These are phyloP conservation scores for Cucurbita argyrosperma DNA, from an alignment of 306 rosid species.

Conservation along the genomic window DNA sequence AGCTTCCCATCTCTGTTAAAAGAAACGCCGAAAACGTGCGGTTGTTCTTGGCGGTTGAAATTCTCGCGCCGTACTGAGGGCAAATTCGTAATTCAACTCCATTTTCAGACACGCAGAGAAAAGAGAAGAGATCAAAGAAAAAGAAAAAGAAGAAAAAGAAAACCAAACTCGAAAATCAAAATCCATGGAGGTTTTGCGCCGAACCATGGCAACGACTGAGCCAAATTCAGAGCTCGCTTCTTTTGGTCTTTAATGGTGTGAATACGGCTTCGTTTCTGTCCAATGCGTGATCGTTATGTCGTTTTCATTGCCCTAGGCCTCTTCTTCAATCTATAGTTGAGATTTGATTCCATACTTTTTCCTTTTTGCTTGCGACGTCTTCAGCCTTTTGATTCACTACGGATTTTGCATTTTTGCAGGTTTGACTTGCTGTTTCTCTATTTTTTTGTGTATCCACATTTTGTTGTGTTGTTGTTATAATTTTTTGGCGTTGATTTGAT, in stretches of 20 bases:
- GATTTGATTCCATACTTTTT: not conserved
- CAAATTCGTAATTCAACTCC: not conserved
- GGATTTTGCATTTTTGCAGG: slow-evolving; percentile 9
- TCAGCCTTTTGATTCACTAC: not conserved
- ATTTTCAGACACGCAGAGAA: not conserved
- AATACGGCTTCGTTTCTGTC: not conserved
- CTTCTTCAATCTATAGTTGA: not conserved
- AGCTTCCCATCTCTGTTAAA: not conserved
- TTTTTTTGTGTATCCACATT: slow-evolving; percentile 7
- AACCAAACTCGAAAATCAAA: not conserved
- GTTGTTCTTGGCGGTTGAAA: not conserved
- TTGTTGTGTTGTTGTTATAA: not conserved
- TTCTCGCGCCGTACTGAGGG: not conserved
- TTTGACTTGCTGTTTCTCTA: not conserved
- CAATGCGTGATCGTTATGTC: not conserved
- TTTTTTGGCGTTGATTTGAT: not conserved
- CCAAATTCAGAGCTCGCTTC: not conserved
- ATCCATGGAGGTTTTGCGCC: not conserved
- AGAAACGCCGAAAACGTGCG: not conserved
- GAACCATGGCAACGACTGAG: not conserved
- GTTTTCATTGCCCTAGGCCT: not conserved
- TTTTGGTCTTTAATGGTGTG: not conserved
- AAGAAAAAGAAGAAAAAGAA: too few relatives aligned
- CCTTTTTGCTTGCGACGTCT: not conserved
- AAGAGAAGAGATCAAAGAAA: too few relatives aligned